Evolutionary conservation across 1,284 basidiomycete genomes (phyloP).

Genomic region (Hemileia vastatrix): DNA sequence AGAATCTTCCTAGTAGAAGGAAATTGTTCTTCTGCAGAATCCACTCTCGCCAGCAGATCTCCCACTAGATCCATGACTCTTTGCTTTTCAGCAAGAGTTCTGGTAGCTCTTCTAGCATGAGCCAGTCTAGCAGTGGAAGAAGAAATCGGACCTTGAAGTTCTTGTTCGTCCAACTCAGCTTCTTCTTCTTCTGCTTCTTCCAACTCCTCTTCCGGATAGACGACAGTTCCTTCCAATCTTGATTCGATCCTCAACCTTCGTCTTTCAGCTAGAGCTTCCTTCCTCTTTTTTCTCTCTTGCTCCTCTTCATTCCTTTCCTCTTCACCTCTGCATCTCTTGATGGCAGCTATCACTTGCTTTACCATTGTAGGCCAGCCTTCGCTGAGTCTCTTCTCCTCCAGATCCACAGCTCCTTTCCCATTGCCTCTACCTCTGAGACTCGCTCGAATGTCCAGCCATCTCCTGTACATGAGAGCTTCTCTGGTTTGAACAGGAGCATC

Average conservation of each 20-base stretch:
- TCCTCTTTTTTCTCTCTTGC: neutral
- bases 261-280: neutral
- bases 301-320: slow-evolving; percentile 49
- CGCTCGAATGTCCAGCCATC: slow-evolving; percentile 87
- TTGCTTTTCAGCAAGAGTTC: slow-evolving; percentile 9
- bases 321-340: slow-evolving; percentile 60
- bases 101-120: neutral
- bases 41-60: slow-evolving; percentile 63
- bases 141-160: neutral
- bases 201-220: neutral
- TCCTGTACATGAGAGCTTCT: no score
- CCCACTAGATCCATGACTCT: slow-evolving; percentile 66
- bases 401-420: slow-evolving; percentile 63
- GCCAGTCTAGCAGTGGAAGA: neutral
- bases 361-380: slow-evolving; percentile 73
- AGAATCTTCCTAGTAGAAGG: slow-evolving; percentile 82
- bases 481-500: slow-evolving; percentile 31
- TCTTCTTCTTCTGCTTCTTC: neutral
- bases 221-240: neutral
- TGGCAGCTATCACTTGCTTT: slow-evolving; percentile 71
- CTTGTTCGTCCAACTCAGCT: neutral
- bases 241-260: neutral
- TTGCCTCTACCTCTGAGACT: slow-evolving; percentile 72
- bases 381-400: slow-evolving; percentile 70
- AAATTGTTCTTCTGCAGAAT: slow-evolving; percentile 70